These are phyloP conservation scores for Glycyrrhiza uralensis DNA, from an alignment of 306 rosid species.

Conservation along the genomic window DNA sequence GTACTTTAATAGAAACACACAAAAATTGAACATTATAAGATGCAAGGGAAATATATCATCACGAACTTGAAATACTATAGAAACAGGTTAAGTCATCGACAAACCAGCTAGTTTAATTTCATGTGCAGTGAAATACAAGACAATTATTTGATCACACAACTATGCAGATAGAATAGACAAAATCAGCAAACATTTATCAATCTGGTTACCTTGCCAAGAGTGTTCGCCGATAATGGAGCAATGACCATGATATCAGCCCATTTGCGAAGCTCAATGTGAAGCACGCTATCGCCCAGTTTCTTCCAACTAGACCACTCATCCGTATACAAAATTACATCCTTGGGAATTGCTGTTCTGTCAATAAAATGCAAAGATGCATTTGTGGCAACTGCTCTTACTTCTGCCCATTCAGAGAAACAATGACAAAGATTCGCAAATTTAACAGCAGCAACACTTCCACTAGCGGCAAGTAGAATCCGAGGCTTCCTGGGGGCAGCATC, in stretches of 20 bases:
- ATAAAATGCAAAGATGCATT: constrained; percentile 82
- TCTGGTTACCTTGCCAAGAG: constrained; percentile 82
- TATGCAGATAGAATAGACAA: neutral
- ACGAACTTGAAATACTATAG: neutral
- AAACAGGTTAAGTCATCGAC: neutral
- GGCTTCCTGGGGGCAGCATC: constrained; percentile 65
- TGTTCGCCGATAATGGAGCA: constrained; percentile 95
- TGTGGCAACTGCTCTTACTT: constrained; percentile 83
- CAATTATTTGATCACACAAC: neutral
- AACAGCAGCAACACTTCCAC: constrained; percentile 94
- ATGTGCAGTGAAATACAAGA: neutral
- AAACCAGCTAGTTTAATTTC: neutral
- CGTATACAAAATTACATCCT: constrained; percentile 54
- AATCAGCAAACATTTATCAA: neutral
- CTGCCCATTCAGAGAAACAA: constrained; percentile 92
- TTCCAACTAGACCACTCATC: constrained; percentile 90
- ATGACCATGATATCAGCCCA: constrained; percentile 98
- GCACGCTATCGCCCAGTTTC: constrained; percentile 78
- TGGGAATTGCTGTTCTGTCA: constrained; percentile 75
- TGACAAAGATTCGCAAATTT: constrained; percentile 87
- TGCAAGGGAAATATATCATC: neutral
- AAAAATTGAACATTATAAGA: constrained; percentile 3
- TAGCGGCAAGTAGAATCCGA: constrained; percentile 87
- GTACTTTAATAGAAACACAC: neutral
- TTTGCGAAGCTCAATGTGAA: constrained; percentile 94